Conservation (phyloP, 257 asterid genomes). For the Echites panduratus region DNA sequence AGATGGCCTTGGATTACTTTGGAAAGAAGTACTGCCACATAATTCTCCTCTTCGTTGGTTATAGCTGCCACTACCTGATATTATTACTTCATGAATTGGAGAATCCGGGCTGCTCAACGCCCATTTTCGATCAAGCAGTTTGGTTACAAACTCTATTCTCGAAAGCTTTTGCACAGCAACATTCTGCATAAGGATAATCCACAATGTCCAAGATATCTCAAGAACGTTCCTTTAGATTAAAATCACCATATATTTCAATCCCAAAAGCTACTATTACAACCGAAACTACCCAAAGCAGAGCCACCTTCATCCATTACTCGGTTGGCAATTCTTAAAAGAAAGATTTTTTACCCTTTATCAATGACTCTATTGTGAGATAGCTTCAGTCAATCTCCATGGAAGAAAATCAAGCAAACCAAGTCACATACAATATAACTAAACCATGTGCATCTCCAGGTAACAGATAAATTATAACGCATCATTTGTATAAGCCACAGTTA, state of each 20-base stretch:
- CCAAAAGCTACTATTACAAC: too few relatives aligned
- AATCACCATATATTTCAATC: neutral
- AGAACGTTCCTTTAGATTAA: neutral
- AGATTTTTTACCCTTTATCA: neutral
- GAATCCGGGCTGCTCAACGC: conserved; percentile 59
- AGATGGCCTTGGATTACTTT: conserved; percentile 35
- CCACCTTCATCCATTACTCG: neutral
- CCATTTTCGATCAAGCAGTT: conserved; percentile 67
- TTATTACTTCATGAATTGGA: conserved; percentile 53
- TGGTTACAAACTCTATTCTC: conserved; percentile 36
- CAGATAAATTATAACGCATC: neutral
- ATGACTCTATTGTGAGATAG: neutral
- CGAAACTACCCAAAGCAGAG: neutral
- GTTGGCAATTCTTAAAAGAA: neutral
- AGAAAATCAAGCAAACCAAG: neutral
- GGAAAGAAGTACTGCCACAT: conserved; percentile 31
- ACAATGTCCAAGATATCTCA: neutral
- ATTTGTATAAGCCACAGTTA: neutral
- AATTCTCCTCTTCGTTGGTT: conserved; percentile 18
- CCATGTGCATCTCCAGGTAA: neutral
- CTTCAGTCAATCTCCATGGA: neutral
- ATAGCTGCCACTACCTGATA: conserved; percentile 27
- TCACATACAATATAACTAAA: neutral
- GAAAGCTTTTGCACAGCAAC: conserved; percentile 24
- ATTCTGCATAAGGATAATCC: conserved; percentile 26